These are phyloP conservation scores for Lomentospora prolificans DNA, from an alignment of 2,329 filamentous ascomycete genomes.

Conservation along the genomic window DNA sequence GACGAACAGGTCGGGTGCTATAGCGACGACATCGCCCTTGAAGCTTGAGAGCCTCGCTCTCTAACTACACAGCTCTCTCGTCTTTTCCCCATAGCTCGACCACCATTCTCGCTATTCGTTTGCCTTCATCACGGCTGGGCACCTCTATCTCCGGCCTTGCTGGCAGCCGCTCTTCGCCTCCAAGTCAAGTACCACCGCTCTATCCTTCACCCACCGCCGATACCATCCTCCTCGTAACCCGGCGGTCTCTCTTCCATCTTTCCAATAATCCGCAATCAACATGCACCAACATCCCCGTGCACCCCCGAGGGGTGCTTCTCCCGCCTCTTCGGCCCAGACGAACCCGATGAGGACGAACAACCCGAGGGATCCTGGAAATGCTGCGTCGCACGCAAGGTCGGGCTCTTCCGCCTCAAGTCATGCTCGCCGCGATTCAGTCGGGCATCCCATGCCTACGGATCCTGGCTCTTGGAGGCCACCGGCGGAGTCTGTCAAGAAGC, in stretches of 20 bases:
- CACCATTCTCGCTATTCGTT: not conserved
- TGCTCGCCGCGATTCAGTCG: conserved; percentile 24
- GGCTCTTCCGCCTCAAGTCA: conserved; percentile 28
- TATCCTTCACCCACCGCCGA: not conserved
- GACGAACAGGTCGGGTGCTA: conserved; percentile 5
- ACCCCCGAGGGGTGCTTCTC: conserved; percentile 61
- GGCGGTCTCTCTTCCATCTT: not conserved
- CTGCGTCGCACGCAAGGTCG: conserved; percentile 30
- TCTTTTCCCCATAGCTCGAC: not conserved
- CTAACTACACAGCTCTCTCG: not conserved
- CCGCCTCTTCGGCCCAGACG: conserved; percentile 61
- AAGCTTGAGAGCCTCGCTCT: conserved; percentile 6
- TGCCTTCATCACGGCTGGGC: not conserved
- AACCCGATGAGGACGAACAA: conserved; percentile 67
- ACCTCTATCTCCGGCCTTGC: not conserved
- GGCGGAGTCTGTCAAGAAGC: conserved; percentile 62
- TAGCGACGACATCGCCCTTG: conserved; percentile 6
- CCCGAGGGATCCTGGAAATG: conserved; percentile 48
- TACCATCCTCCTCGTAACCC: conserved; percentile 2
- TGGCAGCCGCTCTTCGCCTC: not conserved
- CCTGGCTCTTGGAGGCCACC: conserved; percentile 38
- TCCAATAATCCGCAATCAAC: too few relatives aligned
- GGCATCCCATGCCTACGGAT: conserved; percentile 39
- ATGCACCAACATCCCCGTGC: conserved; percentile 91
- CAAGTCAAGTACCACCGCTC: not conserved